Evolutionary conservation across 805 yeast species (phyloP).

Genomic region (Hyphopichia homilentoma): DNA sequence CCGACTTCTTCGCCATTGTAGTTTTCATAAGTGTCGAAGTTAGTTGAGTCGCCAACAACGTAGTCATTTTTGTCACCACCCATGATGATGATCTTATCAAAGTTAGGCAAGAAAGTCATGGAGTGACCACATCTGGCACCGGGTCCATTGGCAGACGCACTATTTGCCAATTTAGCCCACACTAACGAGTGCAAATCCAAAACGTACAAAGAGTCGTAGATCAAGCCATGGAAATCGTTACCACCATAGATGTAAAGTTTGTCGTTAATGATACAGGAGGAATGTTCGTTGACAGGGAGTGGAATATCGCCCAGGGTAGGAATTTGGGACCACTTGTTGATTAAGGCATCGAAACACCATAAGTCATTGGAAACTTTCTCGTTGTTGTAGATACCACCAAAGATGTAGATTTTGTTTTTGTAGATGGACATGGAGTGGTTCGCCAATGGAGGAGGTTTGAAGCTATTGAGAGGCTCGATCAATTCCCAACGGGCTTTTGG

Average conservation of each 20-base stretch:
- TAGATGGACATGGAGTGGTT: slow-evolving; percentile 86
- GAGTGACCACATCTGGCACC: slow-evolving; percentile 92
- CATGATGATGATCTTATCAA: slow-evolving; percentile 73
- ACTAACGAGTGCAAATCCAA: slow-evolving; percentile 67
- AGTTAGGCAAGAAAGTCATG: slow-evolving; percentile 62
- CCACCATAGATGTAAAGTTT: slow-evolving; percentile 88
- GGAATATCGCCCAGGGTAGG: slow-evolving; percentile 73
- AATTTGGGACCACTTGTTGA: slow-evolving; percentile 66
- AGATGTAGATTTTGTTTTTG: slow-evolving; percentile 75
- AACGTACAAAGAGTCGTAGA: slow-evolving; percentile 65
- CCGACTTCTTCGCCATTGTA: slow-evolving; percentile 49
- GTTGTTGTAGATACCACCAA: slow-evolving; percentile 82
- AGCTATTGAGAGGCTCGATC: slow-evolving; percentile 48
- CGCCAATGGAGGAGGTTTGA: slow-evolving; percentile 76
- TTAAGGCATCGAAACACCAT: slow-evolving; percentile 72
- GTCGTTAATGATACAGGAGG: slow-evolving; percentile 76
- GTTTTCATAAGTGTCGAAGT: slow-evolving; percentile 50
- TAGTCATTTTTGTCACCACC: slow-evolving; percentile 87
- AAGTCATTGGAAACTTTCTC: slow-evolving; percentile 68
- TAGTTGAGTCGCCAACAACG: slow-evolving; percentile 44
- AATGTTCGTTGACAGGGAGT: slow-evolving; percentile 87
- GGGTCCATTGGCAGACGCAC: slow-evolving; percentile 48
- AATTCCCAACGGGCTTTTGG: slow-evolving; percentile 83
- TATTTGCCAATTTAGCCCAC: slow-evolving; percentile 65
- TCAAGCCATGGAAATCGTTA: slow-evolving; percentile 66